Conservation (phyloP, 1,139 yeast genomes). For the Blastobotrys proliferans region DNA sequence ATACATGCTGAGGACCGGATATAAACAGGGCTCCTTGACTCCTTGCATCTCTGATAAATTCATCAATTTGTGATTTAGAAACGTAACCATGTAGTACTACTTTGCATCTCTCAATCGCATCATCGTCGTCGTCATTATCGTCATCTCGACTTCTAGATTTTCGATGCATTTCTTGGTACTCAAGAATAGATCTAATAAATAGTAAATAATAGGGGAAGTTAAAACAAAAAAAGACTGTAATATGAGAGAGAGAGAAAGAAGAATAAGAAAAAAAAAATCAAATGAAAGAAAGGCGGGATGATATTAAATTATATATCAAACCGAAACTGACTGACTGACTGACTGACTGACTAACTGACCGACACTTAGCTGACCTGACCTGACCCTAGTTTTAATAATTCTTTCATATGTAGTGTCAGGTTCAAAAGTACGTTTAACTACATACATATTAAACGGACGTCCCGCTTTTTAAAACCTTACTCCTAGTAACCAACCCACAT, state of each 20-base stretch:
- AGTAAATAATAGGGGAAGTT: background rate
- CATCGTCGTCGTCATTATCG: slow-evolving; percentile 3
- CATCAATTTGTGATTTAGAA: background rate
- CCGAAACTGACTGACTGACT: too few relatives aligned
- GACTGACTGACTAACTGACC: too few relatives aligned
- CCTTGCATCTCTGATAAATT: slow-evolving; percentile 6
- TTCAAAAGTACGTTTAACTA: too few relatives aligned
- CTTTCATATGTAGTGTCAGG: too few relatives aligned
- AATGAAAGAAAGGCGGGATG: background rate
- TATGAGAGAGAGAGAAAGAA: background rate
- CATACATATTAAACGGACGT: too few relatives aligned
- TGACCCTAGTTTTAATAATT: too few relatives aligned
- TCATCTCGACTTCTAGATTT: background rate
- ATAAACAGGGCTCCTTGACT: slow-evolving; percentile 3
- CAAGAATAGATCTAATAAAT: background rate
- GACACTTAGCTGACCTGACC: too few relatives aligned
- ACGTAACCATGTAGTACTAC: slow-evolving; percentile 3
- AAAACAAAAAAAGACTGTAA: background rate
- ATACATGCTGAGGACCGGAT: background rate
- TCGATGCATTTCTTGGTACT: background rate
- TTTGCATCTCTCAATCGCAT: slow-evolving; percentile 1
- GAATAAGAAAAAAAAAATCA: background rate
- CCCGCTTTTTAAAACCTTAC: too few relatives aligned
- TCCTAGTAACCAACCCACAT: too few relatives aligned
- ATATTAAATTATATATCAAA: too few relatives aligned